Evolutionary conservation across 2,329 filamentous ascomycete genomes (phyloP).

Genomic region (Annulohypoxylon truncatum): DNA sequence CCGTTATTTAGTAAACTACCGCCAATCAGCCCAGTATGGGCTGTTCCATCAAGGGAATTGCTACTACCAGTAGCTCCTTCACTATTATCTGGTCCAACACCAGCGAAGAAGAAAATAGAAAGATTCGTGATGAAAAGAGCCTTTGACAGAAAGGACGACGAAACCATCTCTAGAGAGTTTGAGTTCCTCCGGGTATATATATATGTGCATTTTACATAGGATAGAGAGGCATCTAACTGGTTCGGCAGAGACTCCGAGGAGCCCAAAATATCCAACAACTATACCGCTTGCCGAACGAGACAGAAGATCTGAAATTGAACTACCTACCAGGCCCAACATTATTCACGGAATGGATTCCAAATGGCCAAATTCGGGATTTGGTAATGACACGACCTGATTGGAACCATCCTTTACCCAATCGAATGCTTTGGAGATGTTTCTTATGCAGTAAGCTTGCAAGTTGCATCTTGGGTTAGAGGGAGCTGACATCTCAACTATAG

Average conservation of each 20-base stretch:
- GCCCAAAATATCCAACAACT: constrained; percentile 37
- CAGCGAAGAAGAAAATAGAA: background rate
- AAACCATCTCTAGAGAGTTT: constrained; percentile 24
- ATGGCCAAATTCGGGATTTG: constrained; percentile 34
- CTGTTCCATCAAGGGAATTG: too few relatives aligned
- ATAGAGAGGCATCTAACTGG: background rate
- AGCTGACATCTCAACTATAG: constrained; percentile 15
- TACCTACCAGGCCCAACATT: constrained; percentile 26
- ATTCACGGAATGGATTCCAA: constrained; percentile 41
- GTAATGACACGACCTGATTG: constrained; percentile 22
- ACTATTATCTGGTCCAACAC: background rate
- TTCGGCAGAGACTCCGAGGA: constrained; percentile 32
- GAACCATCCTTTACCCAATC: constrained; percentile 38
- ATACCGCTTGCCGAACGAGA: constrained; percentile 10
- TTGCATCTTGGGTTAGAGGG: background rate
- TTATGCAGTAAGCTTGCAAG: constrained; percentile 33
- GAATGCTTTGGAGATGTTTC: constrained; percentile 43
- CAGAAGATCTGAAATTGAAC: background rate
- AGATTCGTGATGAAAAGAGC: constrained; percentile 40
- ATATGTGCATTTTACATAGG: background rate
- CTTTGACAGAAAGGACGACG: constrained; percentile 4
- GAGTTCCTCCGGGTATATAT: constrained; percentile 30
- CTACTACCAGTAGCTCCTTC: too few relatives aligned
- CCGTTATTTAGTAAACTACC: too few relatives aligned
- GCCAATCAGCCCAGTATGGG: too few relatives aligned